phyloP scores from a whole-genome alignment of 225 moss, liverwort and hornwort species.

The Neckera pumila region DNA sequence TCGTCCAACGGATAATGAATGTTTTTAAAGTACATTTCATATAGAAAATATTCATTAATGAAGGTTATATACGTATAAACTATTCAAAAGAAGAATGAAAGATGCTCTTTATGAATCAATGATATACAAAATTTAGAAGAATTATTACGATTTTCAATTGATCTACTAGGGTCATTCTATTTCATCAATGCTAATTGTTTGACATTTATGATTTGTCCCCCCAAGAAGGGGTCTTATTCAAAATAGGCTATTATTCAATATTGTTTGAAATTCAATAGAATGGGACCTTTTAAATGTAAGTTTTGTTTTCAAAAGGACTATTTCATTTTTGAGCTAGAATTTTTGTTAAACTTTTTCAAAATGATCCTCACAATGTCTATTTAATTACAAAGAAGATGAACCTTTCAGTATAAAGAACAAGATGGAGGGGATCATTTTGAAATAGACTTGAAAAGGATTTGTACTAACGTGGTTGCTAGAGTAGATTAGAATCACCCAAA shows the following conservation, averaged over 20 bases:
- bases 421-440: not conserved
- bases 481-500: not conserved
- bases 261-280: not conserved
- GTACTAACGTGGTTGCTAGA: too few species aligned
- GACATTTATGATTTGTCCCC: not conserved
- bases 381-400: not conserved
- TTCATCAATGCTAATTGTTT: not conserved
- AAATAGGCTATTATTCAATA: not conserved
- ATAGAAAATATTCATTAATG: not conserved
- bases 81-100: not conserved
- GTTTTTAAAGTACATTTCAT: not conserved
- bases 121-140: not conserved
- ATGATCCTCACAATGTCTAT: too few species aligned
- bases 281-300: too few species aligned
- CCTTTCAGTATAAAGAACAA: not conserved
- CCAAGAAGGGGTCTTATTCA: fast-evolving
- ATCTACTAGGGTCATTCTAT: not conserved
- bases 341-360: too few species aligned
- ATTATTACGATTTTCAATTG: not conserved
- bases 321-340: too few species aligned
- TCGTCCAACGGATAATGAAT: not conserved
- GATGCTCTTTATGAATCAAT: not conserved
- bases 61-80: not conserved
- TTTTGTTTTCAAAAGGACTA: not conserved
- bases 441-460: not conserved